Evolutionary conservation across 1,284 basidiomycete genomes (phyloP).

Genomic region (Rhodotorula sp.): DNA sequence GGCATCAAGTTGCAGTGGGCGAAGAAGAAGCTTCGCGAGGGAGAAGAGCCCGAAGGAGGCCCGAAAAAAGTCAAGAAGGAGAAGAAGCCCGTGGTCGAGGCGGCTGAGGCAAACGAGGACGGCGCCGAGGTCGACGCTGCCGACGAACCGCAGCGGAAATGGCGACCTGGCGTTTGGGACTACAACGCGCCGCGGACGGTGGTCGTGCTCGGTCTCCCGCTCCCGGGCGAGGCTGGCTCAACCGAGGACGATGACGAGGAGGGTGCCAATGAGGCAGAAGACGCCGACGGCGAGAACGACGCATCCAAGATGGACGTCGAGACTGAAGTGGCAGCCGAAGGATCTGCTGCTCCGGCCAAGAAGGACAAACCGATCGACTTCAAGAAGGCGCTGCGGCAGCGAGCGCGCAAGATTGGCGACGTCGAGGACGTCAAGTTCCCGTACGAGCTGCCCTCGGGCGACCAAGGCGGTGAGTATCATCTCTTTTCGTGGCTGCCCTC

Average conservation of each 20-base stretch:
- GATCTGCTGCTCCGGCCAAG: background rate
- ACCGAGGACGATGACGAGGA: slow-evolving; percentile 32
- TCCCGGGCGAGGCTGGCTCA: slow-evolving; percentile 24
- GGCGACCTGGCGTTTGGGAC: slow-evolving; percentile 28
- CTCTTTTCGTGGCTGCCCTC: slow-evolving; percentile 41
- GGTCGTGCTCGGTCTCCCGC: slow-evolving; percentile 36
- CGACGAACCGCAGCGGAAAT: slow-evolving; percentile 24
- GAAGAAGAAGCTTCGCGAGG: slow-evolving; percentile 48
- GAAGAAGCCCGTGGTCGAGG: slow-evolving; percentile 52
- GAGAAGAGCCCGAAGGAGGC: slow-evolving; percentile 51
- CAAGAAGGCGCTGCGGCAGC: slow-evolving; percentile 80
- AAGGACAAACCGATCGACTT: slow-evolving; percentile 40
- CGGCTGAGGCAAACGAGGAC: slow-evolving; percentile 5
- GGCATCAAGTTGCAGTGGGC: slow-evolving; percentile 78
- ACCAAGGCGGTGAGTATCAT: slow-evolving; percentile 23
- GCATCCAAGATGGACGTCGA: slow-evolving; percentile 37
- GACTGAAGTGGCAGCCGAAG: slow-evolving; percentile 49
- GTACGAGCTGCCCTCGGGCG: slow-evolving; percentile 36
- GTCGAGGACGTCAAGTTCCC: slow-evolving; percentile 40
- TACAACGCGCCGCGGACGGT: slow-evolving; percentile 42
- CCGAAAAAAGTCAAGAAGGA: slow-evolving; percentile 44
- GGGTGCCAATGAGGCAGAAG: slow-evolving; percentile 23
- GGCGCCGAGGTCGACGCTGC: slow-evolving; percentile 16
- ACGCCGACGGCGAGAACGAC: slow-evolving; percentile 7
- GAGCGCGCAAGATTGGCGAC: slow-evolving; percentile 63